These are phyloP conservation scores for Annulohypoxylon moriforme DNA, from an alignment of 495 filamentous ascomycete species.

Conservation along the genomic window DNA sequence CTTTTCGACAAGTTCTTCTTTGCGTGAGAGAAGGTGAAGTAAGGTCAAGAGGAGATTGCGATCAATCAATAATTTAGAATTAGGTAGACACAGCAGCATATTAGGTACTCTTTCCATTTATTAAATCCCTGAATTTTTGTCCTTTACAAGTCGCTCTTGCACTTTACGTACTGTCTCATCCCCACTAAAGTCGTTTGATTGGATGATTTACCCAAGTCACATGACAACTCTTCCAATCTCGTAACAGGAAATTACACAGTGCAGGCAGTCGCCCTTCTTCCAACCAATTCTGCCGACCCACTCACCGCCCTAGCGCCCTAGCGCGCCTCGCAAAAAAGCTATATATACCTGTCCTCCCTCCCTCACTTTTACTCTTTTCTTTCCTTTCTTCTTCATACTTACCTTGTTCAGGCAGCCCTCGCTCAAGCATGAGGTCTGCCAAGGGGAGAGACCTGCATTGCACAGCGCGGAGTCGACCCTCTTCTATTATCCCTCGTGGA, in stretches of 20 bases:
- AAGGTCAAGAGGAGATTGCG: not conserved
- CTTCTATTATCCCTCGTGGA: slow-evolving; percentile 75
- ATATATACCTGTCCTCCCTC: slow-evolving; percentile 5
- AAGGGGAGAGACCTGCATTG: slow-evolving; percentile 79
- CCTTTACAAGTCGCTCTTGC: not conserved
- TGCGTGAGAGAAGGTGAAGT: not conserved
- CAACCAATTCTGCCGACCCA: slow-evolving; percentile 18
- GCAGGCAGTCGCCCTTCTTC: not conserved
- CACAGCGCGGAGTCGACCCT: slow-evolving; percentile 77
- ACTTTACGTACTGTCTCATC: not conserved
- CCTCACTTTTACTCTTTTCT: not conserved
- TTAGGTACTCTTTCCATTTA: too few relatives aligned
- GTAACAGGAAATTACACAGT: slow-evolving; percentile 8
- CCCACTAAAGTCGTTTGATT: not conserved
- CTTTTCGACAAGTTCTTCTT: slow-evolving; percentile 30
- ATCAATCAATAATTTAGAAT: not conserved
- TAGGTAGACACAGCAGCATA: not conserved
- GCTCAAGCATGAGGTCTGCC: slow-evolving; percentile 71
- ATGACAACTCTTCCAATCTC: not conserved
- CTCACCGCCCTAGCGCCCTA: not conserved
- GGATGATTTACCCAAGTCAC: not conserved
- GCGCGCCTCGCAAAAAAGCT: not conserved
- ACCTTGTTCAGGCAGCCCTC: slow-evolving; percentile 72
- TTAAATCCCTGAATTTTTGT: not conserved
- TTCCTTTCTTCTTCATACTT: slow-evolving; percentile 74